A percentile compares a stretch with the other conserved stretches of the same genome.
phyloP scores from a whole-genome alignment of 768 basidiomycete genomes.

The Coprinopsis cinerea region DNA sequence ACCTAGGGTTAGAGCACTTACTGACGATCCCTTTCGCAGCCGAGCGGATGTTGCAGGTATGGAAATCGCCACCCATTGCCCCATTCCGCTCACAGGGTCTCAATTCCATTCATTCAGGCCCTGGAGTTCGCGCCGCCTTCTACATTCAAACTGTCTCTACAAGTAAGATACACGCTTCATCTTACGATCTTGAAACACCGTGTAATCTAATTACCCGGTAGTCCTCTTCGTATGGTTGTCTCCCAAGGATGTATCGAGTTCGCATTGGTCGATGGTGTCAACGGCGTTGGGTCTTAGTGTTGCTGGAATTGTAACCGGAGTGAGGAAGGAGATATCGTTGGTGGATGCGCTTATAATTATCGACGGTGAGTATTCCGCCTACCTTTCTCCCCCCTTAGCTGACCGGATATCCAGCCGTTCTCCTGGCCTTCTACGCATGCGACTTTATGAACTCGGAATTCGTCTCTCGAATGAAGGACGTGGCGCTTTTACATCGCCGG shows the following conservation, averaged over 20 bases:
- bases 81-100: not conserved
- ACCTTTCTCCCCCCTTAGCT: not conserved
- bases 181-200: not conserved
- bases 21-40: not conserved
- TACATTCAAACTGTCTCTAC: constrained; percentile 2
- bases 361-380: not conserved
- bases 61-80: not conserved
- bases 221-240: constrained; percentile 4
- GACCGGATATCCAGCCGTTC: not conserved
- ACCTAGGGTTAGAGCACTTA: not conserved
- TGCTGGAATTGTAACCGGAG: constrained; percentile 1
- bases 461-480: not conserved
- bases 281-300: not conserved
- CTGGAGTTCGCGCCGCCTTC: constrained; percentile 1
- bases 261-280: constrained; percentile 5
- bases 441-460: constrained; percentile 7
- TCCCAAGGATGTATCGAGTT: constrained; percentile 4
- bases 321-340: not conserved
- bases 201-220: not conserved
- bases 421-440: constrained; percentile 5
- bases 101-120: not conserved
- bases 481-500: not conserved
- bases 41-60: not conserved
- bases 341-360: constrained; percentile 1
- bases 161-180: not conserved